Evolutionary conservation across 805 yeast species (phyloP), one percentile per base, ranked within the genome.

Genomic region (Yarrowia phangngaensis): DNA sequence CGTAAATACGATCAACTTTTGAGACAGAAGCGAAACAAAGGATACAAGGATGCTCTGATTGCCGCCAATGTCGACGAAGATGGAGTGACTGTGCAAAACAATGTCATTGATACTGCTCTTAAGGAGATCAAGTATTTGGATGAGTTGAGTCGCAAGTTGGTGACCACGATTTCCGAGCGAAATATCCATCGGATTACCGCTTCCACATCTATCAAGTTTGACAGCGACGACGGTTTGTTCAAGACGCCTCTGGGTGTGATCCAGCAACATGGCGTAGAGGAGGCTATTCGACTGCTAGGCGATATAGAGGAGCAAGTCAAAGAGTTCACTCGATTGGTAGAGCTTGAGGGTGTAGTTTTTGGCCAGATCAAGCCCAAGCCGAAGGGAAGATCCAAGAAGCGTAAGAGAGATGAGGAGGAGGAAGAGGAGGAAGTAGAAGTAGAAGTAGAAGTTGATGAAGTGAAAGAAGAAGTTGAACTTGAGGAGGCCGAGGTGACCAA

Each of bases 231-330:
- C 6, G 48, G 48, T 8, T 16, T 41, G 8, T 41, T 41, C 22
- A 41, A 41, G 29, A 41, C 48, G 14, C 48, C 48, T 15, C 15
- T 41, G 20, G 48, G 48, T 2, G 48, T 41, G 4, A 30, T 41
- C 30, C 48, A 41, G 16, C 48, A 30, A 29, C 35, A 29, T 14
- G 48, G 48, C 8, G 48, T 41, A 0, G 48, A 41, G 20, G 29
- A 41, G 22, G 48, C 48, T 2, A 29, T 41, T 6, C 5, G 20
- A 34, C 65, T 76, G 58, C 79, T 90, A 67, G 69, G 64, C 51
- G 58, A 70, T 56, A 75, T 87, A 19, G 84, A 78, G 64, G 74
- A 64, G 9, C 73, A 71, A 56, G 72, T 82, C 58, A 65, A 64
- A 47, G 72, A 73, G 55, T 71, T 71, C 49, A 71, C 69, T 45